Evolutionary conservation across 1,139 yeast species (phyloP), one percentile per base, ranked within the genome.

Genomic region (Suhomyces choctaworum): DNA sequence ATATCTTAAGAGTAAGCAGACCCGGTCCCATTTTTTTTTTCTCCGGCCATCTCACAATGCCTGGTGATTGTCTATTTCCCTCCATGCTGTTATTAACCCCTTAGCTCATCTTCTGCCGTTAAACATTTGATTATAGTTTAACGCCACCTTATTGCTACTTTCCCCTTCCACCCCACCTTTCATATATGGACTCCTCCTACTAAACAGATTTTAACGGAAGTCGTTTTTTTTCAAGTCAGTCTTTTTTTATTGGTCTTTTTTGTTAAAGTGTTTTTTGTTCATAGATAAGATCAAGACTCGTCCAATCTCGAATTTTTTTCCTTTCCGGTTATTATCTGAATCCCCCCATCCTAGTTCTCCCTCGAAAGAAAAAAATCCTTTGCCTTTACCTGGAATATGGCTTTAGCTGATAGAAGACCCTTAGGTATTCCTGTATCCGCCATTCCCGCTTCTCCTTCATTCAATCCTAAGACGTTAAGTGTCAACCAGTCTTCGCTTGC

Each of bases 341-440:
- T 16, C 31, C 16, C 16, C 31, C 15, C 8, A 21, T 28, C 29
- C 7, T 17, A 17, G 8, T 8, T 8, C 7, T 17, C 8, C 31
- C 25, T 19, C 25, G 21, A 17, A 33, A 33, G 36, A 33, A 33
- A 33, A 33, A 33, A 33, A 33, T 22, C 25, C 27, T 12, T 15
- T n/a, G 15, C 5, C 21, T 22, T 21, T 13, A 12, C 22, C 19
- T 22, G n/a, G 24, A 56, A 35, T 32, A 74, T 74, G 80, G 80
- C 80, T 40, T 65, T 74, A 61, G 77, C 80, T 48, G 77, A 73
- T 51, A 73, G 78, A 72, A 70, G 78, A 68, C 78, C 79, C 30
- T 65, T 72, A 43, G 74, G 71, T 32, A 57, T 70, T 42, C 64
- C 73, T 23, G 64, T 66, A 31, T 47, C 61, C 37, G 57, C 70